A percentile compares a stretch with the other conserved stretches of the same genome.
These are phyloP conservation scores for Colletotrichum sublineola DNA, from an alignment of 2,329 filamentous ascomycete species.

Conservation along the genomic window DNA sequence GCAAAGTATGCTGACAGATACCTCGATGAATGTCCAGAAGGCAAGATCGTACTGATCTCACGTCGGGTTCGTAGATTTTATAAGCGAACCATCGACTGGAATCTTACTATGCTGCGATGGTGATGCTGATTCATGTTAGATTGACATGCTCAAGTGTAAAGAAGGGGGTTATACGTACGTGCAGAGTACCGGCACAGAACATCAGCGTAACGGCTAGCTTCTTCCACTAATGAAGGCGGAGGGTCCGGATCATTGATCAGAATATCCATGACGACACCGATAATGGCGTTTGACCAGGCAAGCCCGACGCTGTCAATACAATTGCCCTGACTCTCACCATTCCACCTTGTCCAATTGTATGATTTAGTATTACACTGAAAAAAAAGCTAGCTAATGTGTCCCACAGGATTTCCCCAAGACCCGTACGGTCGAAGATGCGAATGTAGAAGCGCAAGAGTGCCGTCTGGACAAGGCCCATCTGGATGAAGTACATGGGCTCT, in stretches of 20 bases:
- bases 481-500: slow-evolving; percentile 55
- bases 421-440: slow-evolving; percentile 54
- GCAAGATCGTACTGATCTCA: slow-evolving; percentile 49
- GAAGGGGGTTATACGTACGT: slow-evolving; percentile 46
- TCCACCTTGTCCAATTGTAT: slow-evolving; percentile 59
- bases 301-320: slow-evolving; percentile 58
- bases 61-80: slow-evolving; percentile 47
- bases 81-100: slow-evolving; percentile 48
- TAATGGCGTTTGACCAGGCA: slow-evolving; percentile 57
- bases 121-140: slow-evolving; percentile 45
- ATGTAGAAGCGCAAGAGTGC: slow-evolving; percentile 59
- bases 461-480: slow-evolving; percentile 55
- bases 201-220: slow-evolving; percentile 59
- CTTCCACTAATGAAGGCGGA: slow-evolving; percentile 56
- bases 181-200: slow-evolving; percentile 59
- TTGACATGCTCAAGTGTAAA: not conserved
- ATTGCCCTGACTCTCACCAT: slow-evolving; percentile 53
- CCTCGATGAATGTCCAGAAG: slow-evolving; percentile 36
- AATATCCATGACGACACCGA: slow-evolving; percentile 58
- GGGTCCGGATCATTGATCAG: slow-evolving; percentile 51
- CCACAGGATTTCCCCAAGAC: slow-evolving; percentile 51
- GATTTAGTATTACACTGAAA: slow-evolving; percentile 57
- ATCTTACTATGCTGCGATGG: slow-evolving; percentile 49
- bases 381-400: slow-evolving; percentile 46
- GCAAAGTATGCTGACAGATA: slow-evolving; percentile 36